Conservation (phyloP, 2,329 filamentous ascomycete species). For the Dothistroma septosporum region DNA sequence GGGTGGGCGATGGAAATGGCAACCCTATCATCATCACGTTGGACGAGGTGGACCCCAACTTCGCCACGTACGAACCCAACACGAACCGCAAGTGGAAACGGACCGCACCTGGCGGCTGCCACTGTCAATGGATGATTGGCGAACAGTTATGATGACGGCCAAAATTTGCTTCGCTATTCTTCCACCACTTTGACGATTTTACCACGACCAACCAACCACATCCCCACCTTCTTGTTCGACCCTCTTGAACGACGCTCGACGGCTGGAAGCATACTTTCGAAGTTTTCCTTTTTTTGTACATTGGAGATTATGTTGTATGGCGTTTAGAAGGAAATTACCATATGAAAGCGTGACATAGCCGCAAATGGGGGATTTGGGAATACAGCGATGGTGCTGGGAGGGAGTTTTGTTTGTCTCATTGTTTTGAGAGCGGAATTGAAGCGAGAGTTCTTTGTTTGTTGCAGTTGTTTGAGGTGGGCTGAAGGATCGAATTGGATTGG, state of each 20-base stretch:
- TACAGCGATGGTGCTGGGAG: not conserved
- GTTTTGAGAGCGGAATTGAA: not conserved
- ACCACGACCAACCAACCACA: not conserved
- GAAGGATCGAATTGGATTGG: not conserved
- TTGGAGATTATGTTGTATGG: not conserved
- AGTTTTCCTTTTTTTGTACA: not conserved
- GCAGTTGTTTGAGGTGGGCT: not conserved
- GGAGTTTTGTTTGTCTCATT: not conserved
- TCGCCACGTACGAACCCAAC: slow-evolving; percentile 24
- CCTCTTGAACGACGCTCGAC: not conserved
- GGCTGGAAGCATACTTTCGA: not conserved
- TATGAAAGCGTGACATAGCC: slow-evolving; percentile 1
- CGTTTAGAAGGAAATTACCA: not conserved
- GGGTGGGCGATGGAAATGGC: slow-evolving; percentile 34
- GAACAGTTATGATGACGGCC: slow-evolving; percentile 2
- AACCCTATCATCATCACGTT: slow-evolving; percentile 38
- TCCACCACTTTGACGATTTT: not conserved
- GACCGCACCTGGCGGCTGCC: slow-evolving; percentile 29
- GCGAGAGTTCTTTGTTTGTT: not conserved
- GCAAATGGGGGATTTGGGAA: not conserved
- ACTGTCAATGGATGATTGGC: slow-evolving; percentile 37
- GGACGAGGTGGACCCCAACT: slow-evolving; percentile 39
- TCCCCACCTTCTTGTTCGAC: not conserved
- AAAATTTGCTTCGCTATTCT: not conserved
- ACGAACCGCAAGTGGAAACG: slow-evolving; percentile 18